Evolutionary conservation across 768 basidiomycete species (phyloP).

Genomic region (Agrocybe praecox): DNA sequence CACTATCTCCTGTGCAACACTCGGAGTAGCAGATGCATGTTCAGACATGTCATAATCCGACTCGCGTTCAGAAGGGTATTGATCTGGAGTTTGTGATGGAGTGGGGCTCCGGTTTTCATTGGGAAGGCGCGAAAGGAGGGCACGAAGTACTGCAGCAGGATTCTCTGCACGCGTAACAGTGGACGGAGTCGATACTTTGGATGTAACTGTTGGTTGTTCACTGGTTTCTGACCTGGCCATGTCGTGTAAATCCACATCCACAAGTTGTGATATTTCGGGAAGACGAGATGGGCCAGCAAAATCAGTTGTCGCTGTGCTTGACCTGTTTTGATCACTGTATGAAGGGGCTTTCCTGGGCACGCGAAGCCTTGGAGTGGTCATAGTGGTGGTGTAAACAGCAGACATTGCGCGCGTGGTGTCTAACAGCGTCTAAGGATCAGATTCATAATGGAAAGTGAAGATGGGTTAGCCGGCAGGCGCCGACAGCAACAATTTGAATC

Average conservation of each 20-base stretch:
- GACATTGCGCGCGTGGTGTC: neutral
- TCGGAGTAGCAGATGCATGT: slow-evolving; percentile 38
- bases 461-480: neutral
- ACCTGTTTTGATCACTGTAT: slow-evolving; percentile 26
- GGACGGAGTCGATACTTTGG: slow-evolving; percentile 31
- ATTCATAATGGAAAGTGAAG: neutral
- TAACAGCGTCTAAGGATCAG: neutral
- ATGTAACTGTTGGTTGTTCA: slow-evolving; percentile 35
- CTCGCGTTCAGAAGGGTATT: slow-evolving; percentile 49
- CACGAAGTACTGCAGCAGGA: slow-evolving; percentile 65
- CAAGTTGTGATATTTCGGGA: slow-evolving; percentile 32
- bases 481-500: slow-evolving; percentile 6
- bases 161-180: slow-evolving; percentile 29
- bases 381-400: slow-evolving; percentile 11
- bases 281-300: slow-evolving; percentile 38
- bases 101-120: slow-evolving; percentile 31
- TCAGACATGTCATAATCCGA: slow-evolving; percentile 61
- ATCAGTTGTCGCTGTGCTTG: slow-evolving; percentile 25
- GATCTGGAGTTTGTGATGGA: slow-evolving; percentile 20
- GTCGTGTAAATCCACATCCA: slow-evolving; percentile 26
- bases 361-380: slow-evolving; percentile 36
- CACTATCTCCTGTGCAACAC: slow-evolving; percentile 57
- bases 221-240: slow-evolving; percentile 28
- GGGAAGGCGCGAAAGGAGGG: slow-evolving; percentile 56
- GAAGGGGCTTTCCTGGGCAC: slow-evolving; percentile 31